Conservation (phyloP, 305 asterid genomes). For the Rubia peregrina region DNA sequence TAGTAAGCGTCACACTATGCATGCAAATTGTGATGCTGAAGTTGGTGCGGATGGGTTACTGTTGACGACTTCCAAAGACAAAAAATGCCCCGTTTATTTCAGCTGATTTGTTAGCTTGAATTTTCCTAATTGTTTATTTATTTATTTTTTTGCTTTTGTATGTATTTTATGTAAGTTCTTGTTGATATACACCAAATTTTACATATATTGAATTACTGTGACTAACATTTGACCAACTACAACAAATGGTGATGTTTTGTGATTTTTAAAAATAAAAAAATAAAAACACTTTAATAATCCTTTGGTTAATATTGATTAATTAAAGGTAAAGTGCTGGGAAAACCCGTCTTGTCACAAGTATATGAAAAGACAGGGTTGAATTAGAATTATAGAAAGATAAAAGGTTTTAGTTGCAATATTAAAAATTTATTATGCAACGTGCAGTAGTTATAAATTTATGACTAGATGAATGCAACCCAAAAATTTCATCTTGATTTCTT, state of each 20-base stretch:
- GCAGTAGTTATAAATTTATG: too few species aligned
- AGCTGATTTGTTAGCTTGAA: constrained; percentile 13
- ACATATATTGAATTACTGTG: not conserved
- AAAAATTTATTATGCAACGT: too few species aligned
- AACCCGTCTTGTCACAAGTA: too few species aligned
- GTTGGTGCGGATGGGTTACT: constrained; percentile 41
- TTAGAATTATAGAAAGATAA: too few species aligned
- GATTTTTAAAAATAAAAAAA: too few species aligned
- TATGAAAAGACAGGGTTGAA: too few species aligned
- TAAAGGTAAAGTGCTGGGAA: too few species aligned
- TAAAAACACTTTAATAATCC: too few species aligned
- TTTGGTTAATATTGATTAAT: too few species aligned
- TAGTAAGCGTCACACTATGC: constrained; percentile 33
- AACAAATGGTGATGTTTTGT: not conserved
- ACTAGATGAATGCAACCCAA: too few species aligned
- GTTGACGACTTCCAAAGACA: constrained; percentile 22
- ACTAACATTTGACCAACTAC: not conserved
- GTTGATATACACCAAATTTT: not conserved
- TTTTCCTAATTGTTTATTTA: not conserved
- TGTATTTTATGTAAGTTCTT: not conserved
- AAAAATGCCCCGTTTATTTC: constrained; percentile 39
- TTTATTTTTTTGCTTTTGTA: not conserved
- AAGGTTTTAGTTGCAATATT: too few species aligned
- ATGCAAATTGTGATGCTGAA: constrained; percentile 36
- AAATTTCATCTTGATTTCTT: too few species aligned